phyloP scores from a whole-genome alignment of 257 asterid genomes.

The Lantana camara region DNA sequence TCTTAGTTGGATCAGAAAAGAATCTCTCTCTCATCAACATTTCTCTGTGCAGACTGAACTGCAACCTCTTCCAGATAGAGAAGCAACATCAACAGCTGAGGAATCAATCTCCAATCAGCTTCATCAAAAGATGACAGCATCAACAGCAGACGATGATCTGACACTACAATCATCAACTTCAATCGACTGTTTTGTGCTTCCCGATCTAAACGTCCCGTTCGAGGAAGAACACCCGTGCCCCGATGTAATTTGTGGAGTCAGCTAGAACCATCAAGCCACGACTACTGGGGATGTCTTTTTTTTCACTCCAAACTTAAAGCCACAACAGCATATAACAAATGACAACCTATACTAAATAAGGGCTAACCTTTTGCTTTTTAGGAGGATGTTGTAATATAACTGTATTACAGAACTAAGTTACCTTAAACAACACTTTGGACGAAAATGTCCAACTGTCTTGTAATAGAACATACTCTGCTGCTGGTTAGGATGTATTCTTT shows the following conservation, averaged over 20 bases:
- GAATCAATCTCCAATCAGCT: slow-evolving; percentile 28
- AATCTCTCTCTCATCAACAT: background rate
- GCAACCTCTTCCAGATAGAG: slow-evolving; percentile 29
- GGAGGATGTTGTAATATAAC: slow-evolving; percentile 29
- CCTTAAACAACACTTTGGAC: slow-evolving; percentile 12
- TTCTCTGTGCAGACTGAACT: slow-evolving; percentile 33
- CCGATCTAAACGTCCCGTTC: slow-evolving; percentile 45
- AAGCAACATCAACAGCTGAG: slow-evolving; percentile 2
- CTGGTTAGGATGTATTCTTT: slow-evolving; percentile 43
- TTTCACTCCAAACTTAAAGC: no score
- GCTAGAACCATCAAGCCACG: slow-evolving; percentile 19
- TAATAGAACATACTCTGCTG: slow-evolving; percentile 30
- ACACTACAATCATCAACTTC: slow-evolving; percentile 23
- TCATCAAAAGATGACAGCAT: slow-evolving; percentile 19
- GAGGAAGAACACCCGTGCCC: slow-evolving; percentile 29
- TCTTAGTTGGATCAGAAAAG: no score
- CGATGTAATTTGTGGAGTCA: slow-evolving; percentile 27
- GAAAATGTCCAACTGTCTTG: slow-evolving; percentile 17
- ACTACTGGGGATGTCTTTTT: background rate
- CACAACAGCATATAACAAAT: slow-evolving; percentile 24
- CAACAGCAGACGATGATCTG: background rate
- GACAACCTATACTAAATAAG: slow-evolving; percentile 38
- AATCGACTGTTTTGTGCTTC: slow-evolving; percentile 31
- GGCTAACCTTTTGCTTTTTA: slow-evolving; percentile 37
- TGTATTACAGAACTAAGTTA: slow-evolving; percentile 29